phyloP scores from a whole-genome alignment of 2,329 filamentous ascomycete genomes.

The Aspergillus sp. region DNA sequence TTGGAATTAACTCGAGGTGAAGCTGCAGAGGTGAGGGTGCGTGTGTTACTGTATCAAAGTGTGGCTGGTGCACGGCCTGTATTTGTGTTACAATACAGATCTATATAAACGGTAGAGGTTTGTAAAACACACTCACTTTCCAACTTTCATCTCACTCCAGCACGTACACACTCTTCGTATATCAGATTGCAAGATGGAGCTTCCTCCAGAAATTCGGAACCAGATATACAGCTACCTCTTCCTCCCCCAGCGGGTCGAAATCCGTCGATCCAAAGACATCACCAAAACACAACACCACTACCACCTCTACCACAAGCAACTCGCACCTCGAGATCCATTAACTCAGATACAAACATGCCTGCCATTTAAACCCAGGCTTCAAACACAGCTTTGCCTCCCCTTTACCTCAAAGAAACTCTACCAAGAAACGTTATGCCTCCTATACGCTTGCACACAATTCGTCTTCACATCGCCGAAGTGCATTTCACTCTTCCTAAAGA shows the following conservation, averaged over 20 bases:
- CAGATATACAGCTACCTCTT: constrained; percentile 68
- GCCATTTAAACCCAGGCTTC: not conserved
- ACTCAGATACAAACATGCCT: constrained; percentile 5
- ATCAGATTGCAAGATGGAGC: not conserved
- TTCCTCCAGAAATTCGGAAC: constrained; percentile 69
- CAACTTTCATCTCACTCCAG: not conserved
- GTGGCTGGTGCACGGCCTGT: not conserved
- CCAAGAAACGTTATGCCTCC: constrained; percentile 62
- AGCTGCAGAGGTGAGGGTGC: not conserved
- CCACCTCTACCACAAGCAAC: constrained; percentile 57
- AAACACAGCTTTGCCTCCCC: constrained; percentile 52
- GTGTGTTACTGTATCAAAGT: not conserved
- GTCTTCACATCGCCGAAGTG: constrained; percentile 20
- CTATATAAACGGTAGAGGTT: not conserved
- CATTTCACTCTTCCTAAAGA: constrained; percentile 29
- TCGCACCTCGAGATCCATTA: constrained; percentile 24
- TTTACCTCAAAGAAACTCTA: constrained; percentile 62
- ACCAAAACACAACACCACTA: constrained; percentile 59
- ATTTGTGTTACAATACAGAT: constrained; percentile 6
- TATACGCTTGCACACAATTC: constrained; percentile 50
- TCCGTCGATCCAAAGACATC: constrained; percentile 42
- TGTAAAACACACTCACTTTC: not conserved
- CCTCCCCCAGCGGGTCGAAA: constrained; percentile 26
- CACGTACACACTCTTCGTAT: constrained; percentile 23
- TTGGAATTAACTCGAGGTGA: not conserved